Evolutionary conservation across 2,329 filamentous ascomycete species (phyloP), one percentile per base, ranked within the genome.

Genomic region (Trichoderma sp.): DNA sequence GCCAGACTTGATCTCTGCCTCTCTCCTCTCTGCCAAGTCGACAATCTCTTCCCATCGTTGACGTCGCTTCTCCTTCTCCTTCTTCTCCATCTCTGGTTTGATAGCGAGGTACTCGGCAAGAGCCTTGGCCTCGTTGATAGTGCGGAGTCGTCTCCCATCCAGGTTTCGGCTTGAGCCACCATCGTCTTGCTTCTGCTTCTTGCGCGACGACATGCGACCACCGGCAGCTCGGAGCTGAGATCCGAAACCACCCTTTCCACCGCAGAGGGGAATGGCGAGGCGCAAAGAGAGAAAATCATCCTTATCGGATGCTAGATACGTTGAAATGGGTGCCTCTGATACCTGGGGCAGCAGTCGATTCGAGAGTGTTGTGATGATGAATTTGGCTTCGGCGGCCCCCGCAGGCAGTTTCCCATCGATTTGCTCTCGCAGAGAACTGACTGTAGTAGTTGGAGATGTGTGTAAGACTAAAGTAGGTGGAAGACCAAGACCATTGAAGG

Each of bases 221-320:
- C 96, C 95, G 3, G 95, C 95, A 0, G 96, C 95, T 76, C 96
- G 92, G 42, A 99, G 89, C 79, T 99, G 96, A 2, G 94, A 98
- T 64, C 95, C 95, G 77, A 99, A 99, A 75, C 95, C 95, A 79
- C 95, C 95, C 78, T 99, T 99, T 77, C 96, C 96, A 82, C 96
- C 95, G 73, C 90, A 92, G 45, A 97, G 82, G 6, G 91, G 91
- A 2, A 90, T 84, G 7, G 89, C 90, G 34, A 99, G 87, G 64
- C 93, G 92, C 4, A 99, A 86, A 0, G 93, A 90, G 17, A 99
- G 84, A 72, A 98, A 90, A 37, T 88, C 88, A 82, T 91, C 87
- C 64, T 86, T 70, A 5, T 75, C 72, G 37, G 78, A 76, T 4
- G 84, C 81, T 42, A 95, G 84, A 22, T 93, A 85, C 13, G 84